These are phyloP conservation scores for Ceratopteris richardii DNA, from an alignment of 75 land plant genomes.

Conservation along the genomic window DNA sequence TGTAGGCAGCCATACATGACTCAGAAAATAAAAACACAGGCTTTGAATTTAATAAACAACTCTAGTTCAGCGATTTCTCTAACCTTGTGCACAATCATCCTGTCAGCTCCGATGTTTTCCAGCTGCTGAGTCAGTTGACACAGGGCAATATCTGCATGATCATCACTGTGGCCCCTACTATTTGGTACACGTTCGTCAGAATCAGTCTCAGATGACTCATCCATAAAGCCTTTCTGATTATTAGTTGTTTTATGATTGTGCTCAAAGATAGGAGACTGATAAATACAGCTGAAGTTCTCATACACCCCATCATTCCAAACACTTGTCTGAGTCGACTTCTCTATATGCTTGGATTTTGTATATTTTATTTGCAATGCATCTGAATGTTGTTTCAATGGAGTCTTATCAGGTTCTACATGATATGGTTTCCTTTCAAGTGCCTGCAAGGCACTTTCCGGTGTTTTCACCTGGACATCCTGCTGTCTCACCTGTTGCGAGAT, in stretches of 20 bases:
- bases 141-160: neutral
- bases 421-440: constrained; percentile 5
- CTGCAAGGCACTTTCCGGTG: constrained; percentile 3
- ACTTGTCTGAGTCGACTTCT: neutral
- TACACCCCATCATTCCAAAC: constrained; percentile 1
- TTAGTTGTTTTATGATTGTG: neutral
- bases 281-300: neutral
- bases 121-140: neutral
- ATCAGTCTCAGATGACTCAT: neutral
- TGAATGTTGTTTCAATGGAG: neutral
- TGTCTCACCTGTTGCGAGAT: neutral
- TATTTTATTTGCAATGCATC: neutral
- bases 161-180: neutral
- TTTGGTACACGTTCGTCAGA: neutral
- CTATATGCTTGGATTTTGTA: neutral
- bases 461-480: neutral
- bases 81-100: constrained; percentile 3
- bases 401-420: neutral
- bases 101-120: constrained; percentile 2
- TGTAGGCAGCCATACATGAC: no score
- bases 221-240: neutral
- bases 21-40: no score
- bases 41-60: no score
- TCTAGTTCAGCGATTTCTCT: no score
- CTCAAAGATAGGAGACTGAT: constrained; percentile 9